Percentiles rank a stretch among this genome's conserved stretches.
Evolutionary conservation across 148 eudicot species (phyloP).

Genomic region (Pouteria glomerata): DNA sequence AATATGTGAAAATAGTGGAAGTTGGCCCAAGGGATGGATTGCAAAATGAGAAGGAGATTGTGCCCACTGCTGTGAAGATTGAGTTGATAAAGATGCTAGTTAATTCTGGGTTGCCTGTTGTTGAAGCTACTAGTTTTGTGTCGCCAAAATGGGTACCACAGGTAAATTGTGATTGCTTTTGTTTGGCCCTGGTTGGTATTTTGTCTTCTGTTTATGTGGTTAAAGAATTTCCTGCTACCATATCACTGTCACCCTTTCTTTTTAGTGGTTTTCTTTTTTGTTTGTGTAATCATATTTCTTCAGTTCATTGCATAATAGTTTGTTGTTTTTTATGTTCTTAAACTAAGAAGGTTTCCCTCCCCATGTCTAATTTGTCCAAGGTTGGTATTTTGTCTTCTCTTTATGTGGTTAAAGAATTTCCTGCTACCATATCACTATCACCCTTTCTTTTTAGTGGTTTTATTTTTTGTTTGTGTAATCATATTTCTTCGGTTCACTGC

Average conservation of each 20-base stretch:
- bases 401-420: background rate
- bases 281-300: too few relatives aligned
- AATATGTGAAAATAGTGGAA: constrained; percentile 83
- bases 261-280: too few relatives aligned
- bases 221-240: background rate
- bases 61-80: constrained; percentile 80
- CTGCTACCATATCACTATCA: background rate
- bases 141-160: constrained; percentile 99
- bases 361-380: background rate
- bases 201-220: background rate
- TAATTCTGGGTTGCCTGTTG: constrained; percentile 81
- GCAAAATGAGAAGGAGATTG: constrained; percentile 79
- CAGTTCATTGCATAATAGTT: background rate
- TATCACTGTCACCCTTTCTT: background rate
- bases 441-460: too few relatives aligned
- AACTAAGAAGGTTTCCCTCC: background rate
- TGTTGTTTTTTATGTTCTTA: background rate
- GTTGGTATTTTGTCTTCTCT: background rate
- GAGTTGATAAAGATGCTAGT: constrained; percentile 85
- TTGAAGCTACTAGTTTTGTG: constrained; percentile 95
- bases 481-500: background rate
- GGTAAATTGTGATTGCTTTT: constrained; percentile 26
- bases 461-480: too few relatives aligned
- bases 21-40: constrained; percentile 97
- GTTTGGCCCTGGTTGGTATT: background rate